phyloP scores from a whole-genome alignment of 148 eudicot species.

The Chenopodium formosanum region DNA sequence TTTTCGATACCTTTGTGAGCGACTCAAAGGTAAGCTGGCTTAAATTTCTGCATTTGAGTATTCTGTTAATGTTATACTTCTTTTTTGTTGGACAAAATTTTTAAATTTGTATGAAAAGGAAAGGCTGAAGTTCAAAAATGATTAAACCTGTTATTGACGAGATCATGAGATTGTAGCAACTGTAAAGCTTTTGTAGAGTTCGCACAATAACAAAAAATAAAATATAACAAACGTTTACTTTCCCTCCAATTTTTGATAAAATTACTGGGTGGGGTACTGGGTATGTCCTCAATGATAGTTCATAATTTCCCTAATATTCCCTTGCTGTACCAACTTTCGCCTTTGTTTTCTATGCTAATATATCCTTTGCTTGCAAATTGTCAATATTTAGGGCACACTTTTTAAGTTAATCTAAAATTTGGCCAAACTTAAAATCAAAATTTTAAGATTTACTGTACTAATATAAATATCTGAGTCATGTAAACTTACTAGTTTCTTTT shows the following conservation, averaged over 20 bases:
- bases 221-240: too few species aligned
- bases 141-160: too few species aligned
- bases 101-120: background rate
- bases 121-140: background rate
- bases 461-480: background rate
- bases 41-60: background rate
- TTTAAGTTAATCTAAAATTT: background rate
- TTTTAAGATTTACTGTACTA: too few species aligned
- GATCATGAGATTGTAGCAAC: background rate
- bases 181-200: background rate
- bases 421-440: background rate
- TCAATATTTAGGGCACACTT: background rate
- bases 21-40: slow-evolving; percentile 71
- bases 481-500: too few species aligned
- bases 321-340: background rate
- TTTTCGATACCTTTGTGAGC: slow-evolving; percentile 70
- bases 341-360: background rate
- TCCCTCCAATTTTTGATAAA: too few species aligned
- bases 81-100: background rate
- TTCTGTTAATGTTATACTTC: background rate
- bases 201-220: background rate
- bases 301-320: background rate
- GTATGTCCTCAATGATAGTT: background rate
- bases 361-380: too few species aligned
- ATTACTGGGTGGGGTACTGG: too few species aligned